Base-by-base conservation (phyloP, 176 grass and related monocot genomes). In the Oryza longistaminata region DNA sequence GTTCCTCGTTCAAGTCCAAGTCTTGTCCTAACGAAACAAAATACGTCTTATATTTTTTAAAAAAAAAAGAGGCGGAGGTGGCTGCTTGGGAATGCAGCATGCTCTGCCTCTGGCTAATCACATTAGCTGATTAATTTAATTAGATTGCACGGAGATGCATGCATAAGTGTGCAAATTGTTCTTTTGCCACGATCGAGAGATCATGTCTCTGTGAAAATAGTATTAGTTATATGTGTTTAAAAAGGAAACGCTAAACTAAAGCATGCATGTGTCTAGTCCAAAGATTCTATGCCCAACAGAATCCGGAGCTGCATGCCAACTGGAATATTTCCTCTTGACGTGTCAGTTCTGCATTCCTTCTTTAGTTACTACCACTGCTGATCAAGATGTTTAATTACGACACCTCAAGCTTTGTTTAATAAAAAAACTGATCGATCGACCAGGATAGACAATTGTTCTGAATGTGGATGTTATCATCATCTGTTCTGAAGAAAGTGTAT, bases 331-430 rank as follows among this genome's bases (percentile, higher is more conserved):
- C 85, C 58, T 69, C 69, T 40, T 69, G 64, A 70, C 76, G 82
- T 81, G 48, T 80, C 82, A 53, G 37, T 64, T 80, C 76, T 62
- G 17, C 50, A 88, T 88, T 79, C 37, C 48, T 70, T 78, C 27
- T 83, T 3, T 80, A 16, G 14, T 74, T 10, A 45, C 68, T 46
- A 74, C 42, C 53, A 60, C 3, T 61, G 21, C 21, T 61, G 21
- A 21, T 61, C 19, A 62, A 62, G 21, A 21, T 24, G 9, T n/a
- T 62, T n/a, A 62, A n/a, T 22, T 60, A n/a, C 8, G 55, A 9
- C 7, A 9, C 2, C 22, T 62, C n/a, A 62, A 55, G 16, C 50
- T 19, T 55, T 17, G 49, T 16, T 52, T 7, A 60, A 60, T 8
- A n/a, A 19, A 60, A 60, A n/a, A n/a, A 24, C n/a, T n/a, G 11